Percentiles rank a stretch among this genome's conserved stretches.
These are phyloP conservation scores for Yamadazyma epiphylla DNA, from an alignment of 1,139 yeast species.

Conservation along the genomic window DNA sequence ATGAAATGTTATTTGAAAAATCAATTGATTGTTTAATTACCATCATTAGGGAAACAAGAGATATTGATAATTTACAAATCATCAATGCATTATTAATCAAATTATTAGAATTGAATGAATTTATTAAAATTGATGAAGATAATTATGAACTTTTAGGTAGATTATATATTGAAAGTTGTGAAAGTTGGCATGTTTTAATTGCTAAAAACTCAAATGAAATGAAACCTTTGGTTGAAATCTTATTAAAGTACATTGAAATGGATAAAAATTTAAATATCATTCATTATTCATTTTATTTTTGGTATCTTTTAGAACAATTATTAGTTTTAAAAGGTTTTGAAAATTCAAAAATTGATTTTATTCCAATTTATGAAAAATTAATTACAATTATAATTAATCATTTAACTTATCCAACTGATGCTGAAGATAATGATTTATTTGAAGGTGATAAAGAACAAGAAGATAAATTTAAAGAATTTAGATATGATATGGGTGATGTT, in stretches of 20 bases:
- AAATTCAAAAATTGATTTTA: slow-evolving; percentile 53
- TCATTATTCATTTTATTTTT: slow-evolving; percentile 86
- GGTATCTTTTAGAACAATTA: slow-evolving; percentile 81
- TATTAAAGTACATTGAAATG: slow-evolving; percentile 57
- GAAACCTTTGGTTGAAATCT: slow-evolving; percentile 69
- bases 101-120: slow-evolving; percentile 56
- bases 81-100: slow-evolving; percentile 68
- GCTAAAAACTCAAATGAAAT: slow-evolving; percentile 68
- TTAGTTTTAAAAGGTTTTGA: slow-evolving; percentile 60
- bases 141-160: slow-evolving; percentile 70
- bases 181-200: slow-evolving; percentile 87
- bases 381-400: slow-evolving; percentile 67
- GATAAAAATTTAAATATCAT: slow-evolving; percentile 86
- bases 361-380: slow-evolving; percentile 60
- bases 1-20: slow-evolving; percentile 75
- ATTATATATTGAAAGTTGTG: slow-evolving; percentile 89
- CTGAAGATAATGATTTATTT: slow-evolving; percentile 39
- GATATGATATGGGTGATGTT: slow-evolving; percentile 97
- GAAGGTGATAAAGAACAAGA: slow-evolving; percentile 74
- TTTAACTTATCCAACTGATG: slow-evolving; percentile 67
- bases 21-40: slow-evolving; percentile 83
- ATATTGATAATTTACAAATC: slow-evolving; percentile 57
- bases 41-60: slow-evolving; percentile 76
- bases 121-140: slow-evolving; percentile 60
- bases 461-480: slow-evolving; percentile 87